Conservation (phyloP, 192 early-diverging fungal species). For the Mortierella claussenii region DNA sequence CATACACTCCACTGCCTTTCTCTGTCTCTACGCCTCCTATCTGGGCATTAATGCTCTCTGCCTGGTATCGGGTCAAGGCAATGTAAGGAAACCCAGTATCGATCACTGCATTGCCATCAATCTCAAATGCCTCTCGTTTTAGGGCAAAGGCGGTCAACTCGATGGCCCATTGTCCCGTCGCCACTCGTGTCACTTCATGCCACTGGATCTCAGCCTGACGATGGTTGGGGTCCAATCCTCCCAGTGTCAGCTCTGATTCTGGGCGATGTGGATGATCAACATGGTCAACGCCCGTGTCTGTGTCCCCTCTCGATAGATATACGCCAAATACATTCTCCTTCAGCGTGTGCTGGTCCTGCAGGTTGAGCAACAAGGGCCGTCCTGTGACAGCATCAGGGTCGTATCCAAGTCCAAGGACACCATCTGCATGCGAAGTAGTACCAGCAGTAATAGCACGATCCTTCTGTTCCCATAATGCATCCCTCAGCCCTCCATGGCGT, state of each 20-base stretch:
- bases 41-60: conserved; percentile 86
- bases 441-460: conserved; percentile 92
- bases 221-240: conserved; percentile 81
- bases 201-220: conserved; percentile 77
- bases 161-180: conserved; percentile 96
- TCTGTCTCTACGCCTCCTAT: conserved; percentile 85
- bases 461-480: conserved; percentile 66
- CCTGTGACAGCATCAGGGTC: conserved; percentile 81
- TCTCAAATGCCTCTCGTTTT: conserved; percentile 74
- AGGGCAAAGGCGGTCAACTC: conserved; percentile 81
- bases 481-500: conserved; percentile 41
- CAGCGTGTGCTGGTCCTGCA: conserved; percentile 81
- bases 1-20: conserved; percentile 76
- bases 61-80: conserved; percentile 76
- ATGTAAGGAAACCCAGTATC: conserved; percentile 92
- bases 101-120: conserved; percentile 83
- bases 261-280: neutral
- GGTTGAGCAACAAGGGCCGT: conserved; percentile 91
- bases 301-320: conserved; percentile 65
- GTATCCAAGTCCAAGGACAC: conserved; percentile 90
- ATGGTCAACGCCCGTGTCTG: neutral
- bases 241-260: conserved; percentile 65
- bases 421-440: conserved; percentile 89
- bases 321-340: conserved; percentile 88
- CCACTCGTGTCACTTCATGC: conserved; percentile 80